phyloP scores from a whole-genome alignment of 306 rosid genomes.

The Fragaria ananassa region DNA sequence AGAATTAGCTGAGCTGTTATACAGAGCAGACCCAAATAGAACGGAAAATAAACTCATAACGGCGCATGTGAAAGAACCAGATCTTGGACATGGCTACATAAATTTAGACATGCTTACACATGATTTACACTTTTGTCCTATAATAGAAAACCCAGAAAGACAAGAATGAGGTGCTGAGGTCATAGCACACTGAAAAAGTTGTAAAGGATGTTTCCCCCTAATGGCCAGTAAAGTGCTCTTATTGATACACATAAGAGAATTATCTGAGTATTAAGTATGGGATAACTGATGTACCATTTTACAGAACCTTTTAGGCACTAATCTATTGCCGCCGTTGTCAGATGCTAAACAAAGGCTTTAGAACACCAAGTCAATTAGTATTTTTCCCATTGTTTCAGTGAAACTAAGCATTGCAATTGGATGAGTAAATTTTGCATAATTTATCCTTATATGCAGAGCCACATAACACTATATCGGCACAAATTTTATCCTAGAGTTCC shows the following conservation, averaged over 20 bases:
- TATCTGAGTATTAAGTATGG: neutral
- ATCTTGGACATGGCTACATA: neutral
- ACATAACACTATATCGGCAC: neutral
- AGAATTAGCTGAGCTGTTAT: constrained; percentile 8
- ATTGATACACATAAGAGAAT: neutral
- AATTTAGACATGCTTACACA: neutral
- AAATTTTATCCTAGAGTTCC: neutral
- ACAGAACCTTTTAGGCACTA: neutral
- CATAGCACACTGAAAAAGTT: neutral
- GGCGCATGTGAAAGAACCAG: neutral
- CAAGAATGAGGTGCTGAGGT: neutral
- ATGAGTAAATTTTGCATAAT: neutral
- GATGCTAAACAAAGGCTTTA: neutral
- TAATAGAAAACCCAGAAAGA: neutral
- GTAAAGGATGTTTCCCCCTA: neutral
- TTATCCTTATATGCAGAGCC: neutral
- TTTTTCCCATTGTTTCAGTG: neutral
- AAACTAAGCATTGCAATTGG: neutral
- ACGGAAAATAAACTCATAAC: neutral
- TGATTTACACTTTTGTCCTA: neutral
- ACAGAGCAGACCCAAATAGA: constrained; percentile 20
- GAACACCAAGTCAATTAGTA: neutral
- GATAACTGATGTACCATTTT: neutral
- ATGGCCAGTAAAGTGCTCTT: neutral
- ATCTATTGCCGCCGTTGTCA: neutral